Evolutionary conservation across 2,329 filamentous ascomycete species (phyloP).

Genomic region (Lachnellula suecica): DNA sequence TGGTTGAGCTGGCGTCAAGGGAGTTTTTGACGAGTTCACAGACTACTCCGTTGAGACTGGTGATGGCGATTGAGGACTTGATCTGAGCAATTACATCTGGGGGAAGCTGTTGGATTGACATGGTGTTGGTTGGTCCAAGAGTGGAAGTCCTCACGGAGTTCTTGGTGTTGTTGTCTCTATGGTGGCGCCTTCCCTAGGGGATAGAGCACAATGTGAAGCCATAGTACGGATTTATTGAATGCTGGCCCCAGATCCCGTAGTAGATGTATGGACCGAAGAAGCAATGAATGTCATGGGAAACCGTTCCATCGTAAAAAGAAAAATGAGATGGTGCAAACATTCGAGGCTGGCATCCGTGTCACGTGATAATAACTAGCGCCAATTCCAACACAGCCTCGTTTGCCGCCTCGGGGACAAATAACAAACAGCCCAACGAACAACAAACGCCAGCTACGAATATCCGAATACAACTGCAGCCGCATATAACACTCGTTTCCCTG

Average conservation of each 20-base stretch:
- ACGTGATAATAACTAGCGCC: not conserved
- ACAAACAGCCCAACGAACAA: no score
- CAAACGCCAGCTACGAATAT: no score
- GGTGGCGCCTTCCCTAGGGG: constrained; percentile 11
- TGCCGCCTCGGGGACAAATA: no score
- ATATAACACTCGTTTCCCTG: no score
- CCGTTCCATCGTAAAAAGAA: no score
- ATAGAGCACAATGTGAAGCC: constrained; percentile 1
- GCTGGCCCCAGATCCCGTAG: no score
- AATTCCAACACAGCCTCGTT: not conserved
- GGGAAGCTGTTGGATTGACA: constrained; percentile 69
- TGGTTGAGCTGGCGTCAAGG: constrained; percentile 74
- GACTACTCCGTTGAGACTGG: constrained; percentile 69
- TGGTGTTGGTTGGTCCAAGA: constrained; percentile 8
- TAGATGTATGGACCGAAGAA: no score
- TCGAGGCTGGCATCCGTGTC: no score
- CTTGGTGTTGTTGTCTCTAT: not conserved
- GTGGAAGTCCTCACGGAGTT: not conserved
- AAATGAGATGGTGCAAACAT: not conserved
- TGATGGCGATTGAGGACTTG: constrained; percentile 80
- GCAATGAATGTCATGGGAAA: no score
- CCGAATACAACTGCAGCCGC: no score
- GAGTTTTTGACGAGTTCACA: constrained; percentile 78
- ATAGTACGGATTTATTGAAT: no score
- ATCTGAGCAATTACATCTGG: constrained; percentile 73